Conservation (phyloP, 2,329 filamentous ascomycete species). For the Aspergillus fischeri region DNA sequence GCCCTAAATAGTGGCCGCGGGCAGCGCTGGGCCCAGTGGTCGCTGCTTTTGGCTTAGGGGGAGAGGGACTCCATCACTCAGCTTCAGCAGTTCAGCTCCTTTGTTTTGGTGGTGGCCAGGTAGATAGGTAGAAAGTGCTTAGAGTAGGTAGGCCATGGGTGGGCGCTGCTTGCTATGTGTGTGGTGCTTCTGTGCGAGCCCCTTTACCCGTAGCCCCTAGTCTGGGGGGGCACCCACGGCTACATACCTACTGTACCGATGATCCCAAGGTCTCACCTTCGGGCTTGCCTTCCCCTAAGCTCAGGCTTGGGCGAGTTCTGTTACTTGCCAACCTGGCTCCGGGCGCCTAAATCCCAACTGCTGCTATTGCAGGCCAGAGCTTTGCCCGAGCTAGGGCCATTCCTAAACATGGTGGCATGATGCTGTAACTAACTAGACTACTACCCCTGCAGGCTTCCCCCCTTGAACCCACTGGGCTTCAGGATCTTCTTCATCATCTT, state of each 20-base stretch:
- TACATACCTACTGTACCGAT: too few relatives aligned
- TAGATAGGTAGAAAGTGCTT: too few relatives aligned
- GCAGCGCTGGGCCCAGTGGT: conserved; percentile 2
- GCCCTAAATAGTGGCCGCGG: conserved; percentile 17
- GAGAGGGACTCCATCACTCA: background rate
- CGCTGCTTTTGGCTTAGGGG: conserved; percentile 19
- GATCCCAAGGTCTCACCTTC: background rate
- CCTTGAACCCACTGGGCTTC: background rate
- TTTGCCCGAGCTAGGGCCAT: background rate
- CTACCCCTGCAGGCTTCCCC: background rate
- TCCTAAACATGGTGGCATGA: background rate
- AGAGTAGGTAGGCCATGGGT: too few relatives aligned
- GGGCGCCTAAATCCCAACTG: background rate
- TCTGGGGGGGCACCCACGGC: too few relatives aligned
- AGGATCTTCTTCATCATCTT: background rate
- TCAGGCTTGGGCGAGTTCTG: background rate
- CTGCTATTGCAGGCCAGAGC: background rate
- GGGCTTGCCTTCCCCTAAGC: background rate
- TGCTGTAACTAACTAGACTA: background rate
- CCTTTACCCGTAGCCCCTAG: too few relatives aligned
- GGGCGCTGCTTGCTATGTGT: too few relatives aligned
- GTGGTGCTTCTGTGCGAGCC: too few relatives aligned
- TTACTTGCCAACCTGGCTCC: background rate
- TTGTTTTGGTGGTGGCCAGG: background rate
- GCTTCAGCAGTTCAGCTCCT: background rate